Percentiles rank a stretch among this genome's conserved stretches.
Evolutionary conservation across 306 rosid species (phyloP).

Genomic region (Medicago truncatula): DNA sequence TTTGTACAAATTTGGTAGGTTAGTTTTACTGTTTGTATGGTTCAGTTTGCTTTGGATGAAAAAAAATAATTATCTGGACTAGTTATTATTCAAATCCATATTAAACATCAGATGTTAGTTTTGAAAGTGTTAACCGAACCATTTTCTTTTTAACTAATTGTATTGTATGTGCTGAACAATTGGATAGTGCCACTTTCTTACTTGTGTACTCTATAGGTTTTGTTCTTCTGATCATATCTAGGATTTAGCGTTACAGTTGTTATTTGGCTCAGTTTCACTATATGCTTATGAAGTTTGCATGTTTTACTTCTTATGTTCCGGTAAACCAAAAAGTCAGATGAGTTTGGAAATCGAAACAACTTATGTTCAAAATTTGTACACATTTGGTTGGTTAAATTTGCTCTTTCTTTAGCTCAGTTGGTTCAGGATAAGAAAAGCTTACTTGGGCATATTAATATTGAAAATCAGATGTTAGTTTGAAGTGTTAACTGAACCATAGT

Average conservation of each 20-base stretch:
- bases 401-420: neutral
- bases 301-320: neutral
- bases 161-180: constrained; percentile 8
- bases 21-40: neutral
- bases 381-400: neutral
- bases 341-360: no score
- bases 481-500: neutral
- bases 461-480: constrained; percentile 7
- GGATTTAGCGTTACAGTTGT: neutral
- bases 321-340: neutral
- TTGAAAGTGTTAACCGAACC: neutral
- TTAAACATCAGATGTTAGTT: constrained; percentile 8
- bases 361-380: neutral
- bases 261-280: neutral
- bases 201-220: no score
- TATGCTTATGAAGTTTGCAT: neutral
- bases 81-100: neutral
- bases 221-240: neutral
- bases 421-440: neutral
- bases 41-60: constrained; percentile 4
- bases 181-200: neutral
- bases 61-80: neutral
- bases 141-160: neutral
- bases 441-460: neutral
- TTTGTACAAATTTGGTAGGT: constrained; percentile 1